Base-by-base conservation (phyloP, 257 asterid species). In the Dorcoceras hygrometricum region DNA sequence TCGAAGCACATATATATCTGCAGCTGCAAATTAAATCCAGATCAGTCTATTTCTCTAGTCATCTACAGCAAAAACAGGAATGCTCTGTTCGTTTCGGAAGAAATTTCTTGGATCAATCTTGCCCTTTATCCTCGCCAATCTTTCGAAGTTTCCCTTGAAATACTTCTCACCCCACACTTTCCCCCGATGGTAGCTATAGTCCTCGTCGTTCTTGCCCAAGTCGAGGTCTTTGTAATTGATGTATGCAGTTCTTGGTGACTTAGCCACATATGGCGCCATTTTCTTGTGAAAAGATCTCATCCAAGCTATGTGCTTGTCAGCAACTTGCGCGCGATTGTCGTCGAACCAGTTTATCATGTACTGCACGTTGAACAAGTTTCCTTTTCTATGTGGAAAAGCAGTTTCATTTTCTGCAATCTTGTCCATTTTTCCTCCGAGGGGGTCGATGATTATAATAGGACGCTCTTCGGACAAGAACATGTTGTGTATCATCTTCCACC, bases 381-480 rank as follows among this genome's bases (percentile, higher is more conserved):
- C 82, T 48, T 34, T 43, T 43, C 86, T 73, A 26, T 80, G 86
- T 3, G 89, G 84, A 28, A 80, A 83, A 27, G 86, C 75, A 16
- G 68, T 71, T 34, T 24, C 73, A 46, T 48, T 20, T 34, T 65
- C 62, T 3, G 81, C 28, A 19, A 78, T 78, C 22, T 73, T 75
- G 27, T 58, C 60, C 74, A 83, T 56, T 54, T 53, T 71, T 29
- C 84, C 86, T 14, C 88, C 88, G 10, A 75, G 75, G 3, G 88
- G 85, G 1, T 79, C 73, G 27, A 68, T 50, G 6, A 78, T 69
- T 69, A 83, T 19, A 16, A 56, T 19, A 64, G n/a, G 11, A 64
- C 24, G 48, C 27, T 71, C 71, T 63, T 63, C 59, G n/a, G 50
- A 39, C 61, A 71, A 34, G 60, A 71, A 56, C 56, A 54, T 18